phyloP scores from a whole-genome alignment of 805 yeast species.

The Candida coleopterorum region DNA sequence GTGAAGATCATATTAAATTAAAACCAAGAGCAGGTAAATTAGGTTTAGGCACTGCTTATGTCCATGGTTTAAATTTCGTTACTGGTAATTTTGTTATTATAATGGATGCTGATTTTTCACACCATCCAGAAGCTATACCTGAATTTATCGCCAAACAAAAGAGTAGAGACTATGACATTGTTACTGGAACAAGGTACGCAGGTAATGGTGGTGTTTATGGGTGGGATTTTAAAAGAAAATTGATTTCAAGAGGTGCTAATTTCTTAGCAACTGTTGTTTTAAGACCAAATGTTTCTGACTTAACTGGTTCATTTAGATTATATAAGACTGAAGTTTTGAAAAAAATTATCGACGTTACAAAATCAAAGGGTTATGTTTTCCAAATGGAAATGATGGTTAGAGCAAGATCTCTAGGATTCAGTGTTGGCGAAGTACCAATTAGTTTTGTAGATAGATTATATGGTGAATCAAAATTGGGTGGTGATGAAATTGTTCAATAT shows the following conservation, averaged over 20 bases:
- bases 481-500: constrained; percentile 75
- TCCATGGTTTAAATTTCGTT: constrained; percentile 67
- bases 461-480: constrained; percentile 76
- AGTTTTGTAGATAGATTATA: constrained; percentile 74
- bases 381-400: constrained; percentile 89
- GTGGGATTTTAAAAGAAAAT: constrained; percentile 76
- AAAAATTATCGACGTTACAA: constrained; percentile 61
- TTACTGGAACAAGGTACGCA: constrained; percentile 63
- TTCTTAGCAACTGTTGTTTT: constrained; percentile 67
- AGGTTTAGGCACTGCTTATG: constrained; percentile 78
- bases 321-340: constrained; percentile 67
- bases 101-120: constrained; percentile 84
- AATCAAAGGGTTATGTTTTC: constrained; percentile 76
- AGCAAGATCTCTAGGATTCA: constrained; percentile 68
- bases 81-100: constrained; percentile 73
- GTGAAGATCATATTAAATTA: constrained; percentile 55
- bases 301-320: constrained; percentile 73
- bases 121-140: constrained; percentile 78
- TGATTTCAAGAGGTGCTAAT: constrained; percentile 77
- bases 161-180: constrained; percentile 46
- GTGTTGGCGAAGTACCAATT: constrained; percentile 75
- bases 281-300: constrained; percentile 68
- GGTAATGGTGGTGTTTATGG: constrained; percentile 83
- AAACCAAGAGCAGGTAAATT: constrained; percentile 73
- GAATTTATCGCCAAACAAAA: constrained; percentile 64